Base-by-base conservation (phyloP, 139 green algal genomes). In the Haematococcus lacustris region DNA sequence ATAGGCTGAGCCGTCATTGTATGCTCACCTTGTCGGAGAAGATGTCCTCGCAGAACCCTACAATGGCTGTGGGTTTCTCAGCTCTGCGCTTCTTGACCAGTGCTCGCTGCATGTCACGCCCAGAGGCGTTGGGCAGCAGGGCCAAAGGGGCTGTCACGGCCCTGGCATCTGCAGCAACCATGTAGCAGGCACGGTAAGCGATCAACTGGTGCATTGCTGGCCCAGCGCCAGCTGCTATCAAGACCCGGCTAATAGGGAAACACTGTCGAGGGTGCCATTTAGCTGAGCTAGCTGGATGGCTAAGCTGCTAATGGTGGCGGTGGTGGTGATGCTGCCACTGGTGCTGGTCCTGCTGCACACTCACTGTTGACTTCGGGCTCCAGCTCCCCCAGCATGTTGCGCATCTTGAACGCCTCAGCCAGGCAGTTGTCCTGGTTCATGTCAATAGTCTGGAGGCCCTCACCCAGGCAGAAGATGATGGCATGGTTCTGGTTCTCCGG, bases 401-500 rank as follows among this genome's bases (percentile, higher is more conserved):
- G 78, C 59, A 80, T 88, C 84, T 96, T 95, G 28, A 94, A 60
- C 25, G 83, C 82, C 83, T 97, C 92, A 6, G 78, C 81, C 60
- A 97, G 73, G 80, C 91, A 90, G 78, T 92, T 88, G 82, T 97
- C 92, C 80, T 88, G 83, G 81, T 95, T 95, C 89, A 93, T 93
- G 77, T 95, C 89, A 38, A 95, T 92, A 39, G 90, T 88, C 75
- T 72, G 67, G 47, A 87, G 62, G 0, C 73, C 76, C 66, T 87
- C 82, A 21, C 71, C 66, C 69, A 90, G 86, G 41, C 80, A 86
- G 78, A 95, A 96, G 71, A 93, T 92, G 73, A 90, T 82, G 25
- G 90, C 83, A 61, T 92, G 85, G 82, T 96, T 96, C 76, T 96
- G 91, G 81, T 96, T 96, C 86, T 96, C 91, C 0, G 91, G 91